Conservation (phyloP, 169 alveolate species). For the Plasmodium fragile region DNA sequence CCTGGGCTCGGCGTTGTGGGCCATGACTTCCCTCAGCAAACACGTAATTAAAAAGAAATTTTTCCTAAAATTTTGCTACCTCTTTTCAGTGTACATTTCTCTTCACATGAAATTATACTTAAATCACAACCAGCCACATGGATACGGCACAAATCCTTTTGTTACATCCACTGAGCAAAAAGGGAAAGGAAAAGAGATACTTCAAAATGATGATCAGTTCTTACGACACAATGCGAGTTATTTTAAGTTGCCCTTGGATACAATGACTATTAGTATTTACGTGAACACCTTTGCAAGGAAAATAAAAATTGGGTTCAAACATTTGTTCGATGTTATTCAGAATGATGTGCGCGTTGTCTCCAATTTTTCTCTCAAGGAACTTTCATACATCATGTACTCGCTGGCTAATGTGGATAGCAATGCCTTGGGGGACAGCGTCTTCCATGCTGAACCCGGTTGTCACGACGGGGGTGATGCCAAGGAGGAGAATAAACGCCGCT, state of each 20-base stretch:
- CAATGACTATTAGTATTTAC: slow-evolving; percentile 63
- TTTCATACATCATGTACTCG: slow-evolving; percentile 40
- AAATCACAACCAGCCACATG: background rate
- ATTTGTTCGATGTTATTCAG: slow-evolving; percentile 37
- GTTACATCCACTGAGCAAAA: background rate
- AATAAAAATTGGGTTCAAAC: slow-evolving; percentile 44
- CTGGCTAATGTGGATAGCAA: slow-evolving; percentile 16
- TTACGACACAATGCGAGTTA: slow-evolving; percentile 5
- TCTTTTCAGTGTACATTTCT: slow-evolving; percentile 53
- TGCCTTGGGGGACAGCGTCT: slow-evolving; percentile 2
- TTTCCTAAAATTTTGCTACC: slow-evolving; percentile 40
- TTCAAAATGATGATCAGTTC: background rate
- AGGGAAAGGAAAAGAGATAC: background rate
- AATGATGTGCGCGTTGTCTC: background rate
- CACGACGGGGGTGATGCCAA: background rate
- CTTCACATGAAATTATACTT: slow-evolving; percentile 38
- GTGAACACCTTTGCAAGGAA: slow-evolving; percentile 41
- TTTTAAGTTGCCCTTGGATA: slow-evolving; percentile 22
- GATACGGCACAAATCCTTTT: background rate
- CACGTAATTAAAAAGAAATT: slow-evolving; percentile 26
- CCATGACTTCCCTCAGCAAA: slow-evolving; percentile 36
- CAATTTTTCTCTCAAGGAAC: slow-evolving; percentile 34
- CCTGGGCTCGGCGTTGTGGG: slow-evolving; percentile 65
- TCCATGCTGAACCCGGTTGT: background rate
- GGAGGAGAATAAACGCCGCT: background rate